phyloP scores from a whole-genome alignment of 1,284 basidiomycete genomes.

The Irpex sp. region DNA sequence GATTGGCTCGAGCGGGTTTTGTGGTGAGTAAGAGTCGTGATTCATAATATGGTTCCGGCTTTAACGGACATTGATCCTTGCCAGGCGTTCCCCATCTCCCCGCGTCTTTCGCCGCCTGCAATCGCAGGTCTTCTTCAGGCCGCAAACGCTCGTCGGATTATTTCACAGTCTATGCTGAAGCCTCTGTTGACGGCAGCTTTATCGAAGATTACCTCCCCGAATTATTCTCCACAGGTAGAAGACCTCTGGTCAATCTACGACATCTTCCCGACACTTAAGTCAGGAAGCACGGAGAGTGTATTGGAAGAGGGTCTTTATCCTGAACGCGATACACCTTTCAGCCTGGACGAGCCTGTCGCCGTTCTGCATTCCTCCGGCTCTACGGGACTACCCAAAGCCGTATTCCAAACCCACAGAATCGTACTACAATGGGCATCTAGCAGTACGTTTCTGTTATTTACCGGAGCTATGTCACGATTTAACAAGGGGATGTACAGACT shows the following conservation, averaged over 20 bases:
- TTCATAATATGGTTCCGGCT: background rate
- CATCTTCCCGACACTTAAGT: slow-evolving; percentile 11
- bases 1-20: slow-evolving; percentile 28
- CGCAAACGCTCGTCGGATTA: slow-evolving; percentile 11
- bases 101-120: slow-evolving; percentile 13
- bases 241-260: slow-evolving; percentile 10
- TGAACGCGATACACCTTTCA: background rate
- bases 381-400: slow-evolving; percentile 20
- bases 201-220: background rate
- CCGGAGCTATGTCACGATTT: background rate
- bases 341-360: slow-evolving; percentile 7
- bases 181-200: slow-evolving; percentile 5
- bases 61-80: background rate
- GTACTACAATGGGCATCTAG: slow-evolving; percentile 4
- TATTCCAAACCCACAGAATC: slow-evolving; percentile 11
- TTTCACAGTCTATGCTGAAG: slow-evolving; percentile 9
- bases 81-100: slow-evolving; percentile 25
- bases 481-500: background rate
- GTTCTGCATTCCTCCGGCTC: slow-evolving; percentile 14
- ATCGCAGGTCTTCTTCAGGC: slow-evolving; percentile 14
- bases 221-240: slow-evolving; percentile 6
- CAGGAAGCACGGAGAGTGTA: background rate
- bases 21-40: slow-evolving; percentile 13
- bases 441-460: background rate
- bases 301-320: slow-evolving; percentile 7